Evolutionary conservation across 345 rosid genomes (phyloP).

Genomic region (Gossypium sturtianum): DNA sequence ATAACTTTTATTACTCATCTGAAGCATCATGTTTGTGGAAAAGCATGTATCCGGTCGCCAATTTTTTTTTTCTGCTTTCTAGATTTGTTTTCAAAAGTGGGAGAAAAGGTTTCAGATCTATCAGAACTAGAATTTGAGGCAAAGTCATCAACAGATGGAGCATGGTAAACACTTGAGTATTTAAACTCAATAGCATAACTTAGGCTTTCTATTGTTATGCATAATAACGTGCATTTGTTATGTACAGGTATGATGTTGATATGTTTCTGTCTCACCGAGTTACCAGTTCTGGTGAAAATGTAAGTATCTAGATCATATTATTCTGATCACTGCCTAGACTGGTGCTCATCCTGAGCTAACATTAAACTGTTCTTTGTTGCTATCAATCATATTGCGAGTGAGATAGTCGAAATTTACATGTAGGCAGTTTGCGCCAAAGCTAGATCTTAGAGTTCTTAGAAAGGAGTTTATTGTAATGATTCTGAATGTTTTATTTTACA

Average conservation of each 20-base stretch:
- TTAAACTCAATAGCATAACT: not conserved
- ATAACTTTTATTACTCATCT: not conserved
- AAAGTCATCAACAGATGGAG: constrained; percentile 62
- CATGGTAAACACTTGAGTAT: constrained; percentile 36
- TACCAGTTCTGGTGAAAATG: constrained; percentile 48
- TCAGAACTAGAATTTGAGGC: constrained; percentile 60
- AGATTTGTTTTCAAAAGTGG: constrained; percentile 18
- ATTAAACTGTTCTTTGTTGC: not conserved
- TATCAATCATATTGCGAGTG: not conserved
- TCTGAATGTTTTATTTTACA: not conserved
- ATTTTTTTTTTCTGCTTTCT: not conserved
- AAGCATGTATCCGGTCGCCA: not conserved
- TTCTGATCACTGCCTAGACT: not conserved
- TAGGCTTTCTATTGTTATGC: not conserved
- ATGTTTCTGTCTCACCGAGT: constrained; percentile 42
- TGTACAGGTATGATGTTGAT: constrained; percentile 65
- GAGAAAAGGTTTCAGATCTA: constrained; percentile 26
- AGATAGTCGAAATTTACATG: not conserved
- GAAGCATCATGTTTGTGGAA: not conserved
- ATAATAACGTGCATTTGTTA: not conserved
- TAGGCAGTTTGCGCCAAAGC: not conserved
- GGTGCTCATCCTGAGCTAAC: not conserved
- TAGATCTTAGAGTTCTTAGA: not conserved
- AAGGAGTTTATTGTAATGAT: not conserved
- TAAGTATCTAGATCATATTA: constrained; percentile 28